Conservation (phyloP, 2,329 filamentous ascomycete genomes). For the Trichoderma breve region DNA sequence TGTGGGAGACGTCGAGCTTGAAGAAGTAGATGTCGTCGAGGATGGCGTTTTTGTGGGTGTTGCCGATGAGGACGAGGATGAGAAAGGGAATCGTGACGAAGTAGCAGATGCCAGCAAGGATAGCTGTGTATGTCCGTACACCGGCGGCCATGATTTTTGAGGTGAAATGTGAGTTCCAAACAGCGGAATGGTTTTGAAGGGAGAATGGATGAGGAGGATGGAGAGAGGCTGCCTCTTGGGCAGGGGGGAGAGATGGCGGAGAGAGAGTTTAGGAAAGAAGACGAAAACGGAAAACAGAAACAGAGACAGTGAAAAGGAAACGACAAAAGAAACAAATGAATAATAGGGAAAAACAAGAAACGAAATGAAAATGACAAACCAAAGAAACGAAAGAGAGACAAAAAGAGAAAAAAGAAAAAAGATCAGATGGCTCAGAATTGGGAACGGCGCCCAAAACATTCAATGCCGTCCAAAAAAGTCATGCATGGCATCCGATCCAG, state of each 20-base stretch:
- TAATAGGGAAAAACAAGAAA: background rate
- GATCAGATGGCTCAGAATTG: constrained; percentile 6
- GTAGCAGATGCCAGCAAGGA: constrained; percentile 67
- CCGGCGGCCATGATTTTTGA: constrained; percentile 27
- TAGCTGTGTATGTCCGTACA: constrained; percentile 56
- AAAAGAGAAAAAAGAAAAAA: background rate
- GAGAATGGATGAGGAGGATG: background rate
- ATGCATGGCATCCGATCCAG: background rate
- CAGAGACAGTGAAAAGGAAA: background rate
- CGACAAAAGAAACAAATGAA: constrained; percentile 1
- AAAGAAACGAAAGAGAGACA: background rate
- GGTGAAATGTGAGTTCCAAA: background rate
- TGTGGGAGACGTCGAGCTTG: constrained; percentile 76
- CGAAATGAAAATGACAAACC: background rate
- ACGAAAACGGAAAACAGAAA: background rate
- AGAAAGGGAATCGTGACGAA: constrained; percentile 74
- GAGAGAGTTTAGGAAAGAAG: background rate
- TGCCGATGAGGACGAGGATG: constrained; percentile 75
- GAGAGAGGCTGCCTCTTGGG: background rate
- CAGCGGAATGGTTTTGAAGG: background rate
- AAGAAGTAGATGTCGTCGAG: constrained; percentile 78
- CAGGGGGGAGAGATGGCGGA: background rate
- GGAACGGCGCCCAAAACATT: background rate
- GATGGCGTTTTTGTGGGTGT: constrained; percentile 60
- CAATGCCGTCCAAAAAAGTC: background rate